Evolutionary conservation across 768 basidiomycete species (phyloP).

Genomic region (Russula olivacea): DNA sequence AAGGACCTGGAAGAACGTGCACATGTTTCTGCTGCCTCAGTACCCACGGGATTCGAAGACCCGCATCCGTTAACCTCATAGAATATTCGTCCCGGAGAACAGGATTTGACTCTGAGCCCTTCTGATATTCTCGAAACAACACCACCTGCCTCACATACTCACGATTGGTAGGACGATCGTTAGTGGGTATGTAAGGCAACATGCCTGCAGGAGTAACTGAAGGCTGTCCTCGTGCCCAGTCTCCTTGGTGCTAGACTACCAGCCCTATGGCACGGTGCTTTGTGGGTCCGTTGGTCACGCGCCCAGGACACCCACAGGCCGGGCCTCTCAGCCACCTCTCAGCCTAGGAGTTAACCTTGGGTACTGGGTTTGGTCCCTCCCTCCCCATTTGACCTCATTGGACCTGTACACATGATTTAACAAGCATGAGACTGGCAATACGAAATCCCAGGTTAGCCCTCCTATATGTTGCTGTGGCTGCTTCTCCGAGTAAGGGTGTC

Average conservation of each 20-base stretch:
- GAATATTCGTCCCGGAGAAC: not conserved
- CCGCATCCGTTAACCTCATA: not conserved
- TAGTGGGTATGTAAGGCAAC: too few species aligned
- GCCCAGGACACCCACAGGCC: too few species aligned
- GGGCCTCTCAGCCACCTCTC: too few species aligned
- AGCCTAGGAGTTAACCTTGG: conserved; percentile 3
- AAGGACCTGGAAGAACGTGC: conserved; percentile 22
- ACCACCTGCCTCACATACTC: not conserved
- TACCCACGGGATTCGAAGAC: not conserved
- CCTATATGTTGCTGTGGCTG: not conserved
- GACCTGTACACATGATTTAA: not conserved
- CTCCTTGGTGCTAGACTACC: too few species aligned
- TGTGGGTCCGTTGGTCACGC: too few species aligned
- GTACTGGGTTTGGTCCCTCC: not conserved
- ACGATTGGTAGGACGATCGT: too few species aligned
- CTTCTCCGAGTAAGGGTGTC: not conserved
- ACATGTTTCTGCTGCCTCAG: not conserved
- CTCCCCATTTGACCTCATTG: not conserved
- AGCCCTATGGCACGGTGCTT: too few species aligned
- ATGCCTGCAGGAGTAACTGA: too few species aligned
- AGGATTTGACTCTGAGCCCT: not conserved
- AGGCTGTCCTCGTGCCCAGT: too few species aligned
- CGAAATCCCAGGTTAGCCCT: not conserved
- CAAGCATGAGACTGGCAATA: not conserved
- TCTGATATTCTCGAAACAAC: not conserved